phyloP scores from a whole-genome alignment of 2,329 filamentous ascomycete genomes.

The Fusarium sp. region DNA sequence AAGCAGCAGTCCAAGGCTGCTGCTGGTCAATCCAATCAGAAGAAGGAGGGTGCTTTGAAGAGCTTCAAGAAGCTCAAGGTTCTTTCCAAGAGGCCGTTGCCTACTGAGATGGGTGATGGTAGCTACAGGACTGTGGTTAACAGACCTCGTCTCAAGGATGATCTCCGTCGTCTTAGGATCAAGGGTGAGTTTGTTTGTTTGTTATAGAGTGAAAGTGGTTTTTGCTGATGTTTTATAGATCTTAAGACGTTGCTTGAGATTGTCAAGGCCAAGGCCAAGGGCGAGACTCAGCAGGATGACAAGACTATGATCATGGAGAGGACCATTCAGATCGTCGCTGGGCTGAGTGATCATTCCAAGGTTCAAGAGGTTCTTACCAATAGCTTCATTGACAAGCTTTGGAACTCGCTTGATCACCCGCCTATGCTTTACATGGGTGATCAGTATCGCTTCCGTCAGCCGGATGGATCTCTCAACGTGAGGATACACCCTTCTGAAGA shows the following conservation, averaged over 20 bases:
- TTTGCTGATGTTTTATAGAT: slow-evolving; percentile 57
- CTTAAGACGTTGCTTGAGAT: slow-evolving; percentile 72
- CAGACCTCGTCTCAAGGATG: slow-evolving; percentile 53
- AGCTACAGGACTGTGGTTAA: slow-evolving; percentile 64
- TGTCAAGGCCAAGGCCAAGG: slow-evolving; percentile 72
- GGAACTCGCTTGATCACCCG: slow-evolving; percentile 79
- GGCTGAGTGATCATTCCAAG: slow-evolving; percentile 72
- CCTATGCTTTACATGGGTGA: slow-evolving; percentile 74
- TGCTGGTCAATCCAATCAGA: slow-evolving; percentile 18
- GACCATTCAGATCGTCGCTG: slow-evolving; percentile 76
- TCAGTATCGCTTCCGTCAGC: slow-evolving; percentile 73
- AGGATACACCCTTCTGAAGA: slow-evolving; percentile 17
- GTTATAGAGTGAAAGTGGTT: neutral
- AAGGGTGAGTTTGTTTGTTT: slow-evolving; percentile 17
- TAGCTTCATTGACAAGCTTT: slow-evolving; percentile 75
- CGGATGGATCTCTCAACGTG: slow-evolving; percentile 78
- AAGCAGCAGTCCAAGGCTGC: slow-evolving; percentile 8
- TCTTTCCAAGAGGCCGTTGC: slow-evolving; percentile 71
- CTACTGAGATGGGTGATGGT: slow-evolving; percentile 73
- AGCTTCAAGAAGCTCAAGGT: slow-evolving; percentile 51
- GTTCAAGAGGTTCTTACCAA: slow-evolving; percentile 74
- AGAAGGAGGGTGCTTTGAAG: slow-evolving; percentile 43
- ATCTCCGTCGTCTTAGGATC: slow-evolving; percentile 38
- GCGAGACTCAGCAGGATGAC: slow-evolving; percentile 75
- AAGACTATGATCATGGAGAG: slow-evolving; percentile 83